Conservation (phyloP, 257 asterid genomes). For the Ilex aquifolium region DNA sequence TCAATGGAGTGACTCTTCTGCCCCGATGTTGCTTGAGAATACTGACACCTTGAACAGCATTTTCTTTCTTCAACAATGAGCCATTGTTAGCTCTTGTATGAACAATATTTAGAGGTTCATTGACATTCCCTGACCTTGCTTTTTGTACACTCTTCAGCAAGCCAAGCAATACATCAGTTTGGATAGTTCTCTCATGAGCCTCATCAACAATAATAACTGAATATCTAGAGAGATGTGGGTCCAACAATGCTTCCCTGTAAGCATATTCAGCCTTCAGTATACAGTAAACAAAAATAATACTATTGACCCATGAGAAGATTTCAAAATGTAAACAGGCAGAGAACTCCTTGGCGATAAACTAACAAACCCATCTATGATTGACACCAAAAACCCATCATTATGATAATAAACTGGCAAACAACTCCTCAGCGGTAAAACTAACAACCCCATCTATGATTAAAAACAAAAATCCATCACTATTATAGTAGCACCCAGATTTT, state of each 20-base stretch:
- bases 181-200: conserved; percentile 98
- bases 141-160: conserved; percentile 78
- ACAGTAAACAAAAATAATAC: neutral
- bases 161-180: conserved; percentile 95
- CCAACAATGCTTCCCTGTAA: conserved; percentile 87
- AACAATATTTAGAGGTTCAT: conserved; percentile 22
- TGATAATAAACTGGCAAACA: no score
- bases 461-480: no score
- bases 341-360: no score
- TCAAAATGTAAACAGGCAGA: neutral
- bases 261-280: conserved; percentile 7
- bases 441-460: no score
- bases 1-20: conserved; percentile 58
- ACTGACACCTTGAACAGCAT: conserved; percentile 24
- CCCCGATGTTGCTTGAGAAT: conserved; percentile 33
- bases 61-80: conserved; percentile 20
- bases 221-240: conserved; percentile 79
- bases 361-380: no score
- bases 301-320: neutral
- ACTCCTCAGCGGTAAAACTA: no score
- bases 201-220: conserved; percentile 93
- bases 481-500: no score
- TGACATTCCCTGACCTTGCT: conserved; percentile 48
- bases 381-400: no score
- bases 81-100: conserved; percentile 27